Conservation (phyloP, 345 rosid species). For the Toxicodendron radicans region DNA sequence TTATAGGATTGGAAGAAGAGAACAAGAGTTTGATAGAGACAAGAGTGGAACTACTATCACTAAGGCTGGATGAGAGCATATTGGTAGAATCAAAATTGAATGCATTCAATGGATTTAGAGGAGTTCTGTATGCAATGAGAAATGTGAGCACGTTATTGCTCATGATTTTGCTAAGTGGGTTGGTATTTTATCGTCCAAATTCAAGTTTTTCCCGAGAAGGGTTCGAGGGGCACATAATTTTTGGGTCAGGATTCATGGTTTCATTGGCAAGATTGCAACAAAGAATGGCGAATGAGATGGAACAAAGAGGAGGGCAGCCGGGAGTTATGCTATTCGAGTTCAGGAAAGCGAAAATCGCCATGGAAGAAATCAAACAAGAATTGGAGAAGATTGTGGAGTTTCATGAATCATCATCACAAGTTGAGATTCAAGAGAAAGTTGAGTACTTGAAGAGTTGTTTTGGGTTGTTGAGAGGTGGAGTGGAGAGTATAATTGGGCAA, state of each 20-base stretch:
- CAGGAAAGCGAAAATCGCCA: slow-evolving; percentile 47
- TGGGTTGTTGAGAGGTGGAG: slow-evolving; percentile 64
- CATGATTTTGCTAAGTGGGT: slow-evolving; percentile 55
- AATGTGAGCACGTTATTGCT: slow-evolving; percentile 65
- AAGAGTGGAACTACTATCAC: slow-evolving; percentile 31
- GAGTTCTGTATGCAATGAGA: slow-evolving; percentile 76
- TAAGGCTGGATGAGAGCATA: slow-evolving; percentile 28
- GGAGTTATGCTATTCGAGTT: slow-evolving; percentile 63
- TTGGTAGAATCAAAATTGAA: slow-evolving; percentile 46
- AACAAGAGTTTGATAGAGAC: slow-evolving; percentile 41
- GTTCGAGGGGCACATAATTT: slow-evolving; percentile 23
- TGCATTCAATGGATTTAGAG: slow-evolving; percentile 76
- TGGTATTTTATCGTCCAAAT: slow-evolving; percentile 55
- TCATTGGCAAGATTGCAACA: slow-evolving; percentile 55
- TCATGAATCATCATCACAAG: slow-evolving; percentile 17
- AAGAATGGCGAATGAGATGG: slow-evolving; percentile 56
- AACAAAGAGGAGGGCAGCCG: slow-evolving; percentile 39
- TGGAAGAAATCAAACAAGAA: slow-evolving; percentile 69
- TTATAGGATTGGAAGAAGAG: slow-evolving; percentile 41
- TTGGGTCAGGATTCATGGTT: slow-evolving; percentile 54
- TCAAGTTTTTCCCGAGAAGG: slow-evolving; percentile 29
- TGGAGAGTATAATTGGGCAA: slow-evolving; percentile 61
- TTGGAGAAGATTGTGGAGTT: slow-evolving; percentile 43
- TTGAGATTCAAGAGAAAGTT: slow-evolving; percentile 50
- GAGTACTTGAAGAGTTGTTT: slow-evolving; percentile 57